Base-by-base conservation (phyloP, 1,139 yeast genomes). In the Pneumocystis wakefieldiae region DNA sequence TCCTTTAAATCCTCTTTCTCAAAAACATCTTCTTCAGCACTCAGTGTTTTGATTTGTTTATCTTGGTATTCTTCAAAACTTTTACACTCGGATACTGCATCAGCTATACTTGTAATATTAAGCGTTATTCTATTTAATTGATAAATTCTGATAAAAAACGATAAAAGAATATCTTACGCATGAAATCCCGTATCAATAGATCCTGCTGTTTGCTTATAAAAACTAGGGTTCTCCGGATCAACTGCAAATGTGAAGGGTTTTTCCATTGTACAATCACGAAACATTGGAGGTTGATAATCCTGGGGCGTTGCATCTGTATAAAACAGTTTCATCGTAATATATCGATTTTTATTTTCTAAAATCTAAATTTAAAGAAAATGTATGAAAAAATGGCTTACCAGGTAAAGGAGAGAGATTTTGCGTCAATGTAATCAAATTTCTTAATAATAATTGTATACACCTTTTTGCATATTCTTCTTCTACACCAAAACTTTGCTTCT, bases 361-460 rank as follows among this genome's bases (percentile, higher is more conserved):
- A 35, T 19, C 19, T 15, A 38, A 28, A 41, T 19, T 41, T 19
- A 32, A 19, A 61, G 55, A 14, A 10, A 3, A 12, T 24, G 24
- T 12, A 19, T 24, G 1, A 48, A 36, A 70, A 37, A 37, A 10
- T 19, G 0, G 12, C 17, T 10, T 29, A 29, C 59, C 59, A 0
- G 85, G 85, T 48, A 81, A 69, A 0, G 81, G 77, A 29, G 80
- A 78, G 41, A 82, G 73, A 0, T 79, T 73, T 69, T 82, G 85
- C 0, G 84, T 80, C n/a, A 79, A 71, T 0, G 81, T 73, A 36
- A 82, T 79, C 62, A 82, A 76, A 64, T 80, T 73, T 68, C 77
- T 76, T 74, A 82, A 76, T 62, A 82, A 68, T 62, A 76, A 78
- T 65, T 78, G 81, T 8, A 78, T 73, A 66, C 75, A 73, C 64